Evolutionary conservation across 768 basidiomycete species (phyloP).

Genomic region (Psilocybe sp.): DNA sequence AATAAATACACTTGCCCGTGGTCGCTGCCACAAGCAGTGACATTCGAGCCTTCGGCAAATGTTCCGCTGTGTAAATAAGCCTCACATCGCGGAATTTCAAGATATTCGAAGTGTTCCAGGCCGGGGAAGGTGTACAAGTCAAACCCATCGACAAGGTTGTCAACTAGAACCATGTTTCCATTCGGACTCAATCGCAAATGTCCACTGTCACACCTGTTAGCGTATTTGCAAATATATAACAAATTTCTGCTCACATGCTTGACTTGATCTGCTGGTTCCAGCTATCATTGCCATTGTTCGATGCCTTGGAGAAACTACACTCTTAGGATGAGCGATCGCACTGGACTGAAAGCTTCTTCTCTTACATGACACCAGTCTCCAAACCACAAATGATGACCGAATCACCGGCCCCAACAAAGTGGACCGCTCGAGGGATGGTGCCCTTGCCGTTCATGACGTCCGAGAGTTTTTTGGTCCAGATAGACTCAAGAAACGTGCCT

Average conservation of each 20-base stretch:
- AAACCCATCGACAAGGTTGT: slow-evolving; percentile 13
- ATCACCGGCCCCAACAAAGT: slow-evolving; percentile 5
- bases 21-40: slow-evolving; percentile 10
- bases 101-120: background rate
- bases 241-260: slow-evolving; percentile 3
- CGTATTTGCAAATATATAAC: background rate
- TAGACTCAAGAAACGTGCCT: background rate
- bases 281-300: background rate
- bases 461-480: slow-evolving; percentile 1
- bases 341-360: background rate
- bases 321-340: background rate
- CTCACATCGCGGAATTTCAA: slow-evolving; percentile 1
- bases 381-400: slow-evolving; percentile 5
- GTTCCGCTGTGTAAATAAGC: slow-evolving; percentile 5
- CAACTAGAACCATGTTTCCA: slow-evolving; percentile 5
- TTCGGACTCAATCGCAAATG: slow-evolving; percentile 1
- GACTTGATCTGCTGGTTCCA: slow-evolving; percentile 3
- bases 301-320: background rate
- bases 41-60: slow-evolving; percentile 2
- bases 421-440: background rate
- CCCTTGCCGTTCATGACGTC: background rate
- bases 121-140: slow-evolving; percentile 8
- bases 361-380: slow-evolving; percentile 10
- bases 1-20: slow-evolving; percentile 11
- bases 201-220: slow-evolving; percentile 1